Evolutionary conservation across 192 early-diverging fungal genomes (phyloP), one percentile per base, ranked within the genome.

Genomic region (Hyaloraphidium curvatum): DNA sequence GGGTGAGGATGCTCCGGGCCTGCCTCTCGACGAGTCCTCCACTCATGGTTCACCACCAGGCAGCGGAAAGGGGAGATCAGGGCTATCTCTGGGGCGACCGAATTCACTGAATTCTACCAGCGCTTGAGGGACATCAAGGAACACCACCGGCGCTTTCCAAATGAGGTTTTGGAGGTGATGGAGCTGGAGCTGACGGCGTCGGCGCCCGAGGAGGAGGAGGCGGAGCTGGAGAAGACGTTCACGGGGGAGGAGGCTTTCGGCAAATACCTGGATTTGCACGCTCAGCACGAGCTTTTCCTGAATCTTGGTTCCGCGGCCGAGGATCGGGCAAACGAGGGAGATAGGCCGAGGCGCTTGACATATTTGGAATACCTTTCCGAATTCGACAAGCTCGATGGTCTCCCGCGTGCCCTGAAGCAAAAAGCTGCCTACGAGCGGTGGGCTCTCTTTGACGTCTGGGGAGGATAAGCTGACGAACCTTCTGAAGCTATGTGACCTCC

Each of bases 201-300:
- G 13, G 64, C 72, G 16, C 56, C 62, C 0, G 71, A 74, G 48
- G 55, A 66, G 31, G 52, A 66, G 5, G 2, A 30, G 14, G n/a
- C 16, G 60, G 83, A 76, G 37, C 52, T 95, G 29, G 89, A 97
- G 41, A 80, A 73, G 7, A 68, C 84, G 62, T 95, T 93, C 62
- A 86, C 85, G n/a, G 91, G 88, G 19, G 93, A 97, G 67, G 91
- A 97, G 64, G 63, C 70, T 1, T 52, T 75, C 30, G 90, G 93
- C 39, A 71, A 77, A 33, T 88, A 84, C 52, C 63, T 97, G 62
- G 91, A 97, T 61, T 68, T 97, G 22, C 76, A 95, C 55, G 74
- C 65, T 17, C 62, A 81, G 55, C 78, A 86, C 65, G 76, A 80
- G 30, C 67, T 70, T n/a, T 97, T 85, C 59, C 62, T 89, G 53